These are phyloP conservation scores for Telfairia occidentalis DNA, from an alignment of 331 rosid species.

Conservation along the genomic window DNA sequence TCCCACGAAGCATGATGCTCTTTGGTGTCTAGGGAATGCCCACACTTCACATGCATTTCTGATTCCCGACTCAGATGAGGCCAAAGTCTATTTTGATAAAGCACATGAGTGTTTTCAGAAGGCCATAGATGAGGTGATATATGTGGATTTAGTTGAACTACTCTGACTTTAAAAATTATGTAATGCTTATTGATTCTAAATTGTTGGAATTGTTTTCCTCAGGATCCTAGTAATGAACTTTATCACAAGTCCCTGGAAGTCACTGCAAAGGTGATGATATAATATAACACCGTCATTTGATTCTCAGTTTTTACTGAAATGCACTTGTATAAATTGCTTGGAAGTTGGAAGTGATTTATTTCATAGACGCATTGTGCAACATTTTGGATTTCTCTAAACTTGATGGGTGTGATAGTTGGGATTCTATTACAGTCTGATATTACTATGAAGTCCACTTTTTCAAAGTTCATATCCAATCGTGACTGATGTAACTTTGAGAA, in stretches of 20 bases:
- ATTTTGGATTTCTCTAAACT: background rate
- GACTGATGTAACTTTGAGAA: background rate
- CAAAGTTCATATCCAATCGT: background rate
- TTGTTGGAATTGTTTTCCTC: conserved; percentile 3
- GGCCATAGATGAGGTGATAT: conserved; percentile 46
- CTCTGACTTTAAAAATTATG: background rate
- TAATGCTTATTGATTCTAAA: conserved; percentile 4
- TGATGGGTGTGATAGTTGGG: background rate
- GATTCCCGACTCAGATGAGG: conserved; percentile 43
- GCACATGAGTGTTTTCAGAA: conserved; percentile 48
- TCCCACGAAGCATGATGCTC: conserved; percentile 54
- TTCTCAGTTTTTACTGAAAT: background rate
- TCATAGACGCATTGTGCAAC: background rate
- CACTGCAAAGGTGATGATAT: conserved; percentile 42
- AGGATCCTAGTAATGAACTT: conserved; percentile 54
- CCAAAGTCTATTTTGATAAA: conserved; percentile 44
- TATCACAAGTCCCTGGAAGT: conserved; percentile 60
- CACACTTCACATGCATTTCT: conserved; percentile 49
- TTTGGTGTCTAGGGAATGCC: conserved; percentile 67
- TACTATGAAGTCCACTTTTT: background rate
- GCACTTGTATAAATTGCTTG: background rate
- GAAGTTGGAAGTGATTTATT: background rate
- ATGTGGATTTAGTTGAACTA: background rate
- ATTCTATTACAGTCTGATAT: background rate
- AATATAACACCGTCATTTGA: conserved; percentile 5